Evolutionary conservation across 305 asterid genomes (phyloP).

Genomic region (Rubia peregrina): DNA sequence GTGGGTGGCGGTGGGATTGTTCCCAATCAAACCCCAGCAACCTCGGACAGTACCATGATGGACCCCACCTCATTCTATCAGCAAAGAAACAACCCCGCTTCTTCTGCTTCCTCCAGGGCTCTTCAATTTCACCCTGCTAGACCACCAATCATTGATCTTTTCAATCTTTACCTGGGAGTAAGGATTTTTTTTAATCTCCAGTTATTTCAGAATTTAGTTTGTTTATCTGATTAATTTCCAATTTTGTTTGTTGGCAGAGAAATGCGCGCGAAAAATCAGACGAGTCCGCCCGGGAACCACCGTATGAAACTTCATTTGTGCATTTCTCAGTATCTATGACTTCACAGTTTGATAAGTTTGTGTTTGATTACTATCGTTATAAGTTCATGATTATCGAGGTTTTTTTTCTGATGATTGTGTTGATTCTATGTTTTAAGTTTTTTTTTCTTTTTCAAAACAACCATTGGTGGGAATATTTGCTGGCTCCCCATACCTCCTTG

Average conservation of each 20-base stretch:
- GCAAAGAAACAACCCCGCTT: constrained; percentile 34
- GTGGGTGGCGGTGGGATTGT: constrained; percentile 13
- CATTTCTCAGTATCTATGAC: constrained; percentile 2
- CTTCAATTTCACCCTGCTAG: constrained; percentile 87
- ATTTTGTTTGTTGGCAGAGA: constrained; percentile 33
- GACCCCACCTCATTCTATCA: constrained; percentile 21
- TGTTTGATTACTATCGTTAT: neutral
- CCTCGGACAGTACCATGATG: constrained; percentile 13
- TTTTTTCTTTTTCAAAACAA: too few species aligned
- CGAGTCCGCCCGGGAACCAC: constrained; percentile 62
- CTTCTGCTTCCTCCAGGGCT: constrained; percentile 50
- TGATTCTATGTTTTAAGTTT: neutral
- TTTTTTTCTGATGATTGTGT: too few species aligned
- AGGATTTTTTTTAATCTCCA: neutral
- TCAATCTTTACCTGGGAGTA: constrained; percentile 77
- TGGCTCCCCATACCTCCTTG: neutral
- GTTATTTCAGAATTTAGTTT: neutral
- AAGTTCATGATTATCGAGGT: too few species aligned
- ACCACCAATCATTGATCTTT: constrained; percentile 65
- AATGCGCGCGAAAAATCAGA: constrained; percentile 55
- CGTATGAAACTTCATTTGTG: constrained; percentile 45
- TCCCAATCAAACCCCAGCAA: constrained; percentile 19
- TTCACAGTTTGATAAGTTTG: neutral
- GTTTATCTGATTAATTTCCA: neutral
- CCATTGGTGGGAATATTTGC: neutral